Evolutionary conservation across 2,329 filamentous ascomycete genomes (phyloP).

Genomic region (Fusarium sp.): DNA sequence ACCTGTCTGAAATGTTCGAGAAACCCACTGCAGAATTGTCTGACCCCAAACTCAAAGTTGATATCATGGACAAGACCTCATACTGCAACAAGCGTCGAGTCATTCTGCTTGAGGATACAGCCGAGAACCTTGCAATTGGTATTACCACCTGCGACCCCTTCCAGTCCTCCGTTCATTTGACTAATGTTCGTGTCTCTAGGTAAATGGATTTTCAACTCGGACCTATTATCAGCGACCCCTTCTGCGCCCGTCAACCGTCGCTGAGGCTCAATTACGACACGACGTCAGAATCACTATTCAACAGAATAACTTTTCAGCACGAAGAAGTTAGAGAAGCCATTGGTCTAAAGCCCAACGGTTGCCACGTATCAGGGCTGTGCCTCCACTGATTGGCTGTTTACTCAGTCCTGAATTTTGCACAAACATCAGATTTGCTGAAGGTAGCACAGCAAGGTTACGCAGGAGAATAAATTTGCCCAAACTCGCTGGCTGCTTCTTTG

Average conservation of each 20-base stretch:
- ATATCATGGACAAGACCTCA: slow-evolving; percentile 98
- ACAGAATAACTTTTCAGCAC: background rate
- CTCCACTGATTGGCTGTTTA: background rate
- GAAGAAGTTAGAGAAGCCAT: background rate
- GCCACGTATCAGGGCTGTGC: background rate
- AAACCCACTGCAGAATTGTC: slow-evolving; percentile 90
- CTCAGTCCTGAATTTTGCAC: background rate
- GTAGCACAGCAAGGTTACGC: slow-evolving; percentile 9
- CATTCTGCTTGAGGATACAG: slow-evolving; percentile 90
- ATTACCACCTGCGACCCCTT: slow-evolving; percentile 31
- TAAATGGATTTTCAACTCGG: slow-evolving; percentile 58
- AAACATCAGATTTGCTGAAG: slow-evolving; percentile 6
- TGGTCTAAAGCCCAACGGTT: background rate
- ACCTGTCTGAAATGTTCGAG: slow-evolving; percentile 98
- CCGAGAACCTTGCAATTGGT: slow-evolving; percentile 90
- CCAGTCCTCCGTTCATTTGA: background rate
- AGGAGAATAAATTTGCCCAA: background rate
- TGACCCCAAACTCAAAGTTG: slow-evolving; percentile 90
- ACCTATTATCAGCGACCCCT: slow-evolving; percentile 33
- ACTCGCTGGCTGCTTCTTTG: background rate
- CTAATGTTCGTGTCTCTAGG: slow-evolving; percentile 48
- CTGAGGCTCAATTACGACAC: slow-evolving; percentile 1
- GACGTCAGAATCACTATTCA: background rate
- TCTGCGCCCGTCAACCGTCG: slow-evolving; percentile 37
- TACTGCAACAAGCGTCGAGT: slow-evolving; percentile 95